Percentiles rank a stretch among this genome's conserved stretches.
Evolutionary conservation across 192 early-diverging fungal species (phyloP).

Genomic region (Coemansia sp.): DNA sequence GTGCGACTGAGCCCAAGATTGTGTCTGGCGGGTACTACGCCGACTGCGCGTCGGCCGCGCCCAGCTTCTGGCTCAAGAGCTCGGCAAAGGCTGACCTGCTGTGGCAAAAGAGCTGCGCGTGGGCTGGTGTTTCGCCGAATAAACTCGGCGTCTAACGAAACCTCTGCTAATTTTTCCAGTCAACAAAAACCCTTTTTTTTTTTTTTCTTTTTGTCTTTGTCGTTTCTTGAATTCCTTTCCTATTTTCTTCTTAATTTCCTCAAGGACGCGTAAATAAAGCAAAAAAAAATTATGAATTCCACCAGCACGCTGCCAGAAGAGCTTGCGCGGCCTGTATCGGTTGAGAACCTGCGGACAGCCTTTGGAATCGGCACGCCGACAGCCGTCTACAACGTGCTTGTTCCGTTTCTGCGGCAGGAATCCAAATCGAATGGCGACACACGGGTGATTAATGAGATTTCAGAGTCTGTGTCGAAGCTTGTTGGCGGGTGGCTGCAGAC

Average conservation of each 20-base stretch:
- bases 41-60: conserved; percentile 26
- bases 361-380: conserved; percentile 30
- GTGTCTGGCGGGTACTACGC: conserved; percentile 45
- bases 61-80: conserved; percentile 36
- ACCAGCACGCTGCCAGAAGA: background rate
- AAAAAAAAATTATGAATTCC: background rate
- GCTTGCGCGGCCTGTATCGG: conserved; percentile 11
- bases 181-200: too few species aligned
- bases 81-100: conserved; percentile 20
- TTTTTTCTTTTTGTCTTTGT: too few species aligned
- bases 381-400: conserved; percentile 21
- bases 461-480: conserved; percentile 19
- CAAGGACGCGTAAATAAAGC: too few species aligned
- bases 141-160: too few species aligned
- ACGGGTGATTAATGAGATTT: conserved; percentile 32
- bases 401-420: conserved; percentile 33
- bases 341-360: conserved; percentile 33
- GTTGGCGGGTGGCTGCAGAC: conserved; percentile 42
- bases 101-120: conserved; percentile 47
- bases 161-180: too few species aligned
- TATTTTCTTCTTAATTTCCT: too few species aligned
- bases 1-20: conserved; percentile 31
- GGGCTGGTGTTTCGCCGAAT: conserved; percentile 42
- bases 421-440: conserved; percentile 30
- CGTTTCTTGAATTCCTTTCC: too few species aligned